Evolutionary conservation across 257 asterid species (phyloP).

Genomic region (Solanum arcanum): DNA sequence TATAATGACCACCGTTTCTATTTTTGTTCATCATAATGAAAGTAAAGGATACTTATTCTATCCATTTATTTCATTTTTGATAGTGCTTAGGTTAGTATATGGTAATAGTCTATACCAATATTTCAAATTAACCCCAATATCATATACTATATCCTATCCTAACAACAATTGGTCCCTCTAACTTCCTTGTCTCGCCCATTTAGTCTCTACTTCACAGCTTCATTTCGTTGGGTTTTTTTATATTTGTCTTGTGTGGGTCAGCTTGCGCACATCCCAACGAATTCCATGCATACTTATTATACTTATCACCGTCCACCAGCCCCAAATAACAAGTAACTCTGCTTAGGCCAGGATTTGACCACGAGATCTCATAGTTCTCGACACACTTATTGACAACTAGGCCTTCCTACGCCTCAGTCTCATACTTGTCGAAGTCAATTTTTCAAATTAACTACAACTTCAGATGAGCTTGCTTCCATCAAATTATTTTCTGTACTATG

Average conservation of each 20-base stretch:
- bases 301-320: not conserved
- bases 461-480: too few species aligned
- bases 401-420: not conserved
- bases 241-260: not conserved
- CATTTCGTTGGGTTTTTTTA: not conserved
- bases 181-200: not conserved
- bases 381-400: not conserved
- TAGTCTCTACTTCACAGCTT: not conserved
- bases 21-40: not conserved
- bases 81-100: not conserved
- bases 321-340: not conserved
- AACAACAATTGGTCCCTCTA: not conserved
- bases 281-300: not conserved
- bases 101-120: not conserved
- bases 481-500: not conserved
- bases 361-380: not conserved
- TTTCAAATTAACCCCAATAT: not conserved
- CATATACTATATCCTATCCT: not conserved
- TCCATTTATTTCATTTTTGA: not conserved
- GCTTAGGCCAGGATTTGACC: not conserved
- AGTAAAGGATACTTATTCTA: not conserved
- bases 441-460: not conserved
- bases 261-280: not conserved
- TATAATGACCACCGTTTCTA: not conserved
- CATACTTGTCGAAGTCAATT: not conserved